Base-by-base conservation (phyloP, 179 eudicot species). In the Heliamphora pulchella region DNA sequence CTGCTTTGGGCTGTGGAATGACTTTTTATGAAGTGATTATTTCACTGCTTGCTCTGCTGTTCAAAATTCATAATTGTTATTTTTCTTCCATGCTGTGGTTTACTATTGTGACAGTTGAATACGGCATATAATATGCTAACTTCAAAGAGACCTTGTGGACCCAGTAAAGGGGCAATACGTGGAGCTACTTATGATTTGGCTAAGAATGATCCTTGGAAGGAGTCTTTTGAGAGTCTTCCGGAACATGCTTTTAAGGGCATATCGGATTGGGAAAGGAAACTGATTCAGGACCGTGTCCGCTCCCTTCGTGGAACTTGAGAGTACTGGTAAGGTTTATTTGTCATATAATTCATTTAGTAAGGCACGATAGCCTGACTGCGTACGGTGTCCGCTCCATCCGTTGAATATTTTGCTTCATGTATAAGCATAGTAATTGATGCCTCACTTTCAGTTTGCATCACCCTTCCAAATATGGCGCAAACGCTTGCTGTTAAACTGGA, bases 101-200 rank as follows among this genome's bases (percentile, higher is more conserved):
- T 50, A 50, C 65, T 1, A 74, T 69, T 62, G 64, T 80, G 57
- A 65, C 92, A 94, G 98, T 88, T 94, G 64, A 84, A 89, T 15
- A 80, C 80, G 67, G 94, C 96, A 47, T 94, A 94, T 77, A 85
- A 88, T 50, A 73, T 71, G 5, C 92, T 94, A 13, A 91, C 94
- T 54, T 85, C 89, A 69, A 90, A 87, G 85, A 89, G 98, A 80
- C 97, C 97, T 18, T 94, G 98, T 79, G 97, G 98, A 8, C 98
- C 98, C 20, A 94, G 89, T 86, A 93, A 82, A 85, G 85, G 74
- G 58, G 96, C 97, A 39, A 91, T 94, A 58, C 91, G 94, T 50
- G 98, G 90, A 43, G 98, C 98, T n/a, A 94, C 98, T 18, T 94
- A 93, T 82, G 98, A 94, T 88, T 84, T 94, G 84, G 93, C 94